A percentile compares a stretch with the other conserved stretches of the same genome.
Evolutionary conservation across 73 alveolate species (phyloP).

Genomic region (Paramecium pentaurelia): DNA sequence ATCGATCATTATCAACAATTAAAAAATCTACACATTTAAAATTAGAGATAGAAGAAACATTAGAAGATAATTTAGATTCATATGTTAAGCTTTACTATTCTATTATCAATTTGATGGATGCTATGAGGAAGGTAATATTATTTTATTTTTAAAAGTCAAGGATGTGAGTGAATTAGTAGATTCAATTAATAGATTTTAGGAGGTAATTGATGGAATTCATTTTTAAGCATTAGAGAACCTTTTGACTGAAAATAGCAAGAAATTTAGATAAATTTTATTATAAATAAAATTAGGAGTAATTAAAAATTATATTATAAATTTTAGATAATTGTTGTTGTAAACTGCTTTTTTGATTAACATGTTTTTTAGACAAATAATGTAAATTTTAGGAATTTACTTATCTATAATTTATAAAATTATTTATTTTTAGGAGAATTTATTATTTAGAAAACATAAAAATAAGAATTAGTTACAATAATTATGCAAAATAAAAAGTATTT

Average conservation of each 20-base stretch:
- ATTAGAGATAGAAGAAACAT: neutral
- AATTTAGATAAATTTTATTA: neutral
- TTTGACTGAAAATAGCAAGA: neutral
- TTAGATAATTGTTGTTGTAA: neutral
- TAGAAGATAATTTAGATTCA: neutral
- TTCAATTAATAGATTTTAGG: neutral
- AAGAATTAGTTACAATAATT: neutral
- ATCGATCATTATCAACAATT: neutral
- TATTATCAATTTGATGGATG: neutral
- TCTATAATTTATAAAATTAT: neutral
- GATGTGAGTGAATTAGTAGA: neutral
- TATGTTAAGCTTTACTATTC: neutral
- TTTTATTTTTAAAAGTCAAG: neutral
- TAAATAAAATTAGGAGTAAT: neutral
- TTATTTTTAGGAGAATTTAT: neutral
- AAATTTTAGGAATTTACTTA: neutral
- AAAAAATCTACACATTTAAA: neutral
- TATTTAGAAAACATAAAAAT: neutral
- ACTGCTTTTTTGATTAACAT: conserved; percentile 25
- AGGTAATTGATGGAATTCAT: neutral
- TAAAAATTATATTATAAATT: neutral
- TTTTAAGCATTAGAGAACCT: neutral
- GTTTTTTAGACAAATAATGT: neutral
- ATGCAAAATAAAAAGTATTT: neutral
- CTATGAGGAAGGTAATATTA: neutral